phyloP scores from a whole-genome alignment of 2,329 filamentous ascomycete species.

The Fusarium praegraminearum region DNA sequence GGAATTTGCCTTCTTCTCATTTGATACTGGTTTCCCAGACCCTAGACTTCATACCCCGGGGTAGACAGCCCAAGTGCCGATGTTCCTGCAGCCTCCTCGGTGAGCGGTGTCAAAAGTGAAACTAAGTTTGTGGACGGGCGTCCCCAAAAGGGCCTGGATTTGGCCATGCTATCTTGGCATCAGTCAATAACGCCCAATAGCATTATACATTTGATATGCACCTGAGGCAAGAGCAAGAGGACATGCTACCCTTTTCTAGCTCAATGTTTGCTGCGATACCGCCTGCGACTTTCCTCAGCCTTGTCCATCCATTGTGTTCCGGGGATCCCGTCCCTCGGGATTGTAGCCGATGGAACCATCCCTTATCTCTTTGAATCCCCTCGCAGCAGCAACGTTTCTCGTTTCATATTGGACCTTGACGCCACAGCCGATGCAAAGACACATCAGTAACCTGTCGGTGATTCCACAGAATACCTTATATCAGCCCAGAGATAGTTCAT shows the following conservation, averaged over 20 bases:
- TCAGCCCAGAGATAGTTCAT: neutral
- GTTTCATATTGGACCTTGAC: neutral
- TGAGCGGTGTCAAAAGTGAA: neutral
- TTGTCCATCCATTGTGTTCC: too few species aligned
- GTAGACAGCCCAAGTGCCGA: neutral
- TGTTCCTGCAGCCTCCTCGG: neutral
- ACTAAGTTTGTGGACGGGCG: neutral
- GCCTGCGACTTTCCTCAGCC: neutral
- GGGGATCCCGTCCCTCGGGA: neutral
- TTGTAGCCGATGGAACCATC: neutral
- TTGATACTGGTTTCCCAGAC: neutral
- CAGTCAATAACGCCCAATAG: neutral
- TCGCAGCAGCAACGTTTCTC: neutral
- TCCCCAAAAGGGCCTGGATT: neutral
- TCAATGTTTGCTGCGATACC: neutral
- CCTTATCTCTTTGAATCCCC: neutral
- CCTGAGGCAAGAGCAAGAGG: neutral
- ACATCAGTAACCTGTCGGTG: too few species aligned
- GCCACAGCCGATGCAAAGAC: neutral
- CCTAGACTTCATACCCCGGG: neutral
- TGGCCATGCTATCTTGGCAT: neutral
- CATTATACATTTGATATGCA: neutral
- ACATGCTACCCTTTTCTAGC: neutral
- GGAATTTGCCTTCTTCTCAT: neutral
- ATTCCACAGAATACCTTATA: too few species aligned